These are phyloP conservation scores for Penicillium sp. DNA, from an alignment of 2,329 filamentous ascomycete genomes.

Conservation along the genomic window DNA sequence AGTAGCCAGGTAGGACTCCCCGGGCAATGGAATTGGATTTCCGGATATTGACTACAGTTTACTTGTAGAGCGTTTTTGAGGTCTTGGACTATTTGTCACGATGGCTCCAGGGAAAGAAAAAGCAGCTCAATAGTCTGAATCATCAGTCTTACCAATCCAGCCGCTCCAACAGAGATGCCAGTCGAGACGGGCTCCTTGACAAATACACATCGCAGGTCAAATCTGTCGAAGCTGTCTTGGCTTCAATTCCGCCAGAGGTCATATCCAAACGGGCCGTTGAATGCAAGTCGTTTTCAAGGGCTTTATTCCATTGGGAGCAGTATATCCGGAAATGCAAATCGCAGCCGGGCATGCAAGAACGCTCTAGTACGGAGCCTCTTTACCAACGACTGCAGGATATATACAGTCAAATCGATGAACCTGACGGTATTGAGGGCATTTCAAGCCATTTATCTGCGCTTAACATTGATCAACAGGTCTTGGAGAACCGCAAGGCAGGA, in stretches of 20 bases:
- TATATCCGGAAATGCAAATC: constrained; percentile 62
- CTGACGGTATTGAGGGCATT: constrained; percentile 91
- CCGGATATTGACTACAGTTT: constrained; percentile 2
- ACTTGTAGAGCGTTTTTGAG: constrained; percentile 72
- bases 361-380: constrained; percentile 56
- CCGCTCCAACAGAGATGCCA: constrained; percentile 27
- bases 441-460: constrained; percentile 79
- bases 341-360: constrained; percentile 47
- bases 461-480: constrained; percentile 88
- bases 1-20: constrained; percentile 70
- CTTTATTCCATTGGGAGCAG: constrained; percentile 91
- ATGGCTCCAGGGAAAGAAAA: constrained; percentile 78
- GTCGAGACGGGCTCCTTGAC: constrained; percentile 27
- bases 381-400: constrained; percentile 82
- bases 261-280: constrained; percentile 82
- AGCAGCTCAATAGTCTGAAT: constrained; percentile 39
- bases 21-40: not conserved
- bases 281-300: constrained; percentile 86
- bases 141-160: constrained; percentile 26
- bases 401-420: constrained; percentile 96
- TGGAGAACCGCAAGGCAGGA: constrained; percentile 88
- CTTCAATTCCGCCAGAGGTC: constrained; percentile 64
- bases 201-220: constrained; percentile 46
- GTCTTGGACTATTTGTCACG: constrained; percentile 86
- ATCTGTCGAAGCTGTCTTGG: constrained; percentile 68